These are phyloP conservation scores for Mycena metata DNA, from an alignment of 768 basidiomycete genomes.

Conservation along the genomic window DNA sequence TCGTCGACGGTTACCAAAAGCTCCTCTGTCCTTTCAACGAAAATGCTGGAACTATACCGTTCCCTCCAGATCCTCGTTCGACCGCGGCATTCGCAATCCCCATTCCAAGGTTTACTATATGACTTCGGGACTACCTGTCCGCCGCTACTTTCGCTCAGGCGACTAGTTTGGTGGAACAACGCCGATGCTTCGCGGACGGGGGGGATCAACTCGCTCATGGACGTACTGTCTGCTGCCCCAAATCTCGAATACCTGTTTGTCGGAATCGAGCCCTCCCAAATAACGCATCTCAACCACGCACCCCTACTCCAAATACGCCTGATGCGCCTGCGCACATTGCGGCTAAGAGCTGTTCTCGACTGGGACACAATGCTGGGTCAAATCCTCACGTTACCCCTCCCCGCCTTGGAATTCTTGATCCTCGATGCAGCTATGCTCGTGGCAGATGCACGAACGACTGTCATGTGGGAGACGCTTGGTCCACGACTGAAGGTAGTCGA, in stretches of 20 bases:
- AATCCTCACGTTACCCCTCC: too few relatives aligned
- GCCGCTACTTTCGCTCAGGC: slow-evolving; percentile 63
- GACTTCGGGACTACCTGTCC: slow-evolving; percentile 66
- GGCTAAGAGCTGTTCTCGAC: too few relatives aligned
- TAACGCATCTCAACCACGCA: too few relatives aligned
- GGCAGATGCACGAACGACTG: too few relatives aligned
- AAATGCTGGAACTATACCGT: slow-evolving; percentile 64
- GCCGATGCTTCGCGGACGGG: slow-evolving; percentile 71
- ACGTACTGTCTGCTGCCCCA: slow-evolving; percentile 66
- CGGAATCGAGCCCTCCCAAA: too few relatives aligned
- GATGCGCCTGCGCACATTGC: too few relatives aligned
- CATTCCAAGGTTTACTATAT: slow-evolving; percentile 45
- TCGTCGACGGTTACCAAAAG: slow-evolving; percentile 59
- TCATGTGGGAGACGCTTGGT: too few relatives aligned
- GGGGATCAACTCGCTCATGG: slow-evolving; percentile 72
- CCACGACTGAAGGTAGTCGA: too few relatives aligned
- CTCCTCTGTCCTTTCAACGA: slow-evolving; percentile 51
- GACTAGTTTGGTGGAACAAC: slow-evolving; percentile 80
- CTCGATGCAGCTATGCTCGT: too few relatives aligned
- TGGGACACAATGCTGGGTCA: too few relatives aligned
- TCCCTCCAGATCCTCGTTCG: slow-evolving; percentile 69
- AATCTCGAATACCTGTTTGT: slow-evolving; percentile 71
- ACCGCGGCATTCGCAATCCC: slow-evolving; percentile 49
- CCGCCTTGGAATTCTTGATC: too few relatives aligned
- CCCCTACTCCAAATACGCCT: too few relatives aligned